Percentiles rank a stretch among this genome's conserved stretches.
Evolutionary conservation across 2,329 filamentous ascomycete species (phyloP).

Genomic region (Trichocomaceae sp.): DNA sequence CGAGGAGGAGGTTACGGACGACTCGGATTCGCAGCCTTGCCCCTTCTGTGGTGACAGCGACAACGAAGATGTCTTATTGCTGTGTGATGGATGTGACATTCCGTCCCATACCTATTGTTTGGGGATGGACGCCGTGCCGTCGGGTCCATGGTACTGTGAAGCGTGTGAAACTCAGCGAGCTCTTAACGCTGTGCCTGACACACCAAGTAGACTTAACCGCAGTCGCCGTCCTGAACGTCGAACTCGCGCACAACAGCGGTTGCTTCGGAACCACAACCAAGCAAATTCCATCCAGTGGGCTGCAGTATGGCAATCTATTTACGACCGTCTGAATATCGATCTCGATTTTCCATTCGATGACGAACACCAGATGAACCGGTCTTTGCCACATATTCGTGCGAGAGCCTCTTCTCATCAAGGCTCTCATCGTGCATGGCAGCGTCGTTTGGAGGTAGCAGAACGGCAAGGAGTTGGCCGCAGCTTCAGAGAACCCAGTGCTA

Average conservation of each 20-base stretch:
- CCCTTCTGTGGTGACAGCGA: slow-evolving; percentile 76
- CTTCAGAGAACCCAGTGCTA: slow-evolving; percentile 62
- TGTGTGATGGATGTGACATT: slow-evolving; percentile 86
- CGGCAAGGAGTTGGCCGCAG: slow-evolving; percentile 67
- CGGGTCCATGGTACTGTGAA: slow-evolving; percentile 84
- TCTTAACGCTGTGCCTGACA: slow-evolving; percentile 32
- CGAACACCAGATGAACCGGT: slow-evolving; percentile 46
- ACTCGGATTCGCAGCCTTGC: slow-evolving; percentile 64
- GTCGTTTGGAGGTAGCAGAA: slow-evolving; percentile 73
- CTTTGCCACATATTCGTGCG: background rate
- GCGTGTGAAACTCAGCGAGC: slow-evolving; percentile 57
- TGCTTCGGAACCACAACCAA: slow-evolving; percentile 34
- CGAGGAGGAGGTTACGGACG: slow-evolving; percentile 64
- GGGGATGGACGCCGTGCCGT: slow-evolving; percentile 68
- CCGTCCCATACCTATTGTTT: slow-evolving; percentile 90
- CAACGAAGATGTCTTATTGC: slow-evolving; percentile 74
- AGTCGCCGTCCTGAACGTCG: slow-evolving; percentile 43
- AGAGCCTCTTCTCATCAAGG: slow-evolving; percentile 41
- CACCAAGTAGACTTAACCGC: slow-evolving; percentile 24
- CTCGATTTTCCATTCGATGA: slow-evolving; percentile 81
- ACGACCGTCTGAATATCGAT: slow-evolving; percentile 69
- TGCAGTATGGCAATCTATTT: slow-evolving; percentile 82
- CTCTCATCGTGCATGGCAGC: slow-evolving; percentile 64
- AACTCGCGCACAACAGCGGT: slow-evolving; percentile 41
- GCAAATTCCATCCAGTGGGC: slow-evolving; percentile 56